These are phyloP conservation scores for Pseudocercospora eumusae DNA, from an alignment of 2,329 filamentous ascomycete genomes.

Conservation along the genomic window DNA sequence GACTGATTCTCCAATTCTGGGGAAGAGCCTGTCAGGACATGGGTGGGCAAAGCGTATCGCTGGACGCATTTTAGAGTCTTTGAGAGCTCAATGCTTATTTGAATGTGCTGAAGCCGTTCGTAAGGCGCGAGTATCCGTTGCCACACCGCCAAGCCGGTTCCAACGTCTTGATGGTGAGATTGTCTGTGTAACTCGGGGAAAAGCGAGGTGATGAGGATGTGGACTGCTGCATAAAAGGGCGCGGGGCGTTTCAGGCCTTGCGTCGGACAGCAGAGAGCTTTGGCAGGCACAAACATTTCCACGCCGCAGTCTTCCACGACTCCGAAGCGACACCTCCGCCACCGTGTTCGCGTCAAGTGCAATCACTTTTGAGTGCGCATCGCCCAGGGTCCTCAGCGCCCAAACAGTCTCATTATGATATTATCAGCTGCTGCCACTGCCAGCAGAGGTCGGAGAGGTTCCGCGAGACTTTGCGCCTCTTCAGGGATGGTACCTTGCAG, in stretches of 20 bases:
- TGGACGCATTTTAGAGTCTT: not conserved
- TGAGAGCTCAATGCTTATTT: constrained; percentile 1
- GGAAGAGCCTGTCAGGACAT: not conserved
- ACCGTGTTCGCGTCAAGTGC: not conserved
- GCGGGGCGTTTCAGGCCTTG: not conserved
- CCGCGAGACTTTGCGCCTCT: not conserved
- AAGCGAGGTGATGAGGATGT: constrained; percentile 5
- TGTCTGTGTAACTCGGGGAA: not conserved
- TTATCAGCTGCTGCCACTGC: no score
- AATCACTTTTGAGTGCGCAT: not conserved
- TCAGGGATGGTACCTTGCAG: constrained; percentile 15
- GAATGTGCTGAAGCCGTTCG: not conserved
- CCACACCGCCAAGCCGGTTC: constrained; percentile 3
- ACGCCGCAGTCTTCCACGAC: not conserved
- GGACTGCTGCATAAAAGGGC: not conserved
- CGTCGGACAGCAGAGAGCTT: not conserved
- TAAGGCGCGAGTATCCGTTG: not conserved
- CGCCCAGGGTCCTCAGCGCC: not conserved
- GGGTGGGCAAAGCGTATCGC: not conserved
- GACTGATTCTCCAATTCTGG: not conserved
- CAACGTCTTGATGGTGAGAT: not conserved
- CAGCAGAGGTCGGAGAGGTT: no score
- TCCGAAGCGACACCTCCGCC: not conserved
- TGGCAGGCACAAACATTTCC: not conserved
- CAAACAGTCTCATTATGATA: no score